These are phyloP conservation scores for Solanum chaucha DNA, from an alignment of 257 asterid genomes.

Conservation along the genomic window DNA sequence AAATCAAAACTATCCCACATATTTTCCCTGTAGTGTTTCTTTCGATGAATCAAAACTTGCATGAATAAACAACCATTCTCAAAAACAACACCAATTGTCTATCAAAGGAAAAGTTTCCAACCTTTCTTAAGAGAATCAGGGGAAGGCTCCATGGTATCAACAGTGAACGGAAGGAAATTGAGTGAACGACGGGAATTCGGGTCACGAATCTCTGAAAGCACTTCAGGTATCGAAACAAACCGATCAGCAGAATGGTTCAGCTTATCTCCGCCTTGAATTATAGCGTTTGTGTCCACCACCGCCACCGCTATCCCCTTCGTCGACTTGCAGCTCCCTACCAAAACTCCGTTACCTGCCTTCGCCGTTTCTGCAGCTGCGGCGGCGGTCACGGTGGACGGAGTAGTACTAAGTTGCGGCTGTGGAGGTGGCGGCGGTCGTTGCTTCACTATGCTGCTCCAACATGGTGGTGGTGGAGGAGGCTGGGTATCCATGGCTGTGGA, in stretches of 20 bases:
- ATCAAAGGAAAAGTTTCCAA: neutral
- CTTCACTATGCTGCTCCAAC: slow-evolving; percentile 64
- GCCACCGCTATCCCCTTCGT: slow-evolving; percentile 80
- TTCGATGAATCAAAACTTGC: no score
- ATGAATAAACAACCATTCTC: no score
- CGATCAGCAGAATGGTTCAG: slow-evolving; percentile 62
- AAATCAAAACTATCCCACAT: neutral
- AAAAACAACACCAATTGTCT: no score
- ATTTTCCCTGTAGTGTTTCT: no score
- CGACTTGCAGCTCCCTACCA: slow-evolving; percentile 77
- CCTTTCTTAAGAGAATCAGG: slow-evolving; percentile 73
- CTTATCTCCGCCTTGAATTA: slow-evolving; percentile 67
- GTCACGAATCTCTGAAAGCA: slow-evolving; percentile 72
- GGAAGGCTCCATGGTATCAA: slow-evolving; percentile 70
- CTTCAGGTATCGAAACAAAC: slow-evolving; percentile 75
- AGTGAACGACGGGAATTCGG: slow-evolving; percentile 80
- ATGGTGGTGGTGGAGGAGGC: slow-evolving; percentile 8
- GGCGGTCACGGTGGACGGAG: neutral
- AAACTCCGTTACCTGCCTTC: slow-evolving; percentile 6
- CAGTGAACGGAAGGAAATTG: slow-evolving; percentile 63
- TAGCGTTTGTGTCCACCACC: slow-evolving; percentile 88
- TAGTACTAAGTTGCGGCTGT: neutral
- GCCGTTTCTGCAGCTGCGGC: neutral
- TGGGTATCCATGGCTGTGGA: slow-evolving; percentile 16
- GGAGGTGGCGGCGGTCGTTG: slow-evolving; percentile 17